phyloP scores from a whole-genome alignment of 1,139 yeast genomes.

The Geotrichum klebahnii region DNA sequence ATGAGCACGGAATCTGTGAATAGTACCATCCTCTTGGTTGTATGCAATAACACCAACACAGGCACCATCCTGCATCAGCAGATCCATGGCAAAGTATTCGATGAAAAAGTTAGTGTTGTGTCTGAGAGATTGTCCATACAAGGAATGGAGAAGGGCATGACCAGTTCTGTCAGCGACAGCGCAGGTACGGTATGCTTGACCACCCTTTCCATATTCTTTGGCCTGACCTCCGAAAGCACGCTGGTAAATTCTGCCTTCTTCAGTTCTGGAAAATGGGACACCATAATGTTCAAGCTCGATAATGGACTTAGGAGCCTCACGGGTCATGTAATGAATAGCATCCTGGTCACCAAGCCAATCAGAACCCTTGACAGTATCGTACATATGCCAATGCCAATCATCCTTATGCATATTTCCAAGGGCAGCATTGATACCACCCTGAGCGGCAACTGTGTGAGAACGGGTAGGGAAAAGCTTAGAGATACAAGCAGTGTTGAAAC shows the following conservation, averaged over 20 bases:
- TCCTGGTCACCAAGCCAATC: slow-evolving; percentile 99
- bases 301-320: slow-evolving; percentile 94
- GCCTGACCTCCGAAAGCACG: slow-evolving; percentile 99
- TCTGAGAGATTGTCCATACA: slow-evolving; percentile 93
- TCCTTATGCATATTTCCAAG: slow-evolving; percentile 94
- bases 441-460: slow-evolving; percentile 98
- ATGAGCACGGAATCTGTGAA: slow-evolving; percentile 96
- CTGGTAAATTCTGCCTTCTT: slow-evolving; percentile 94
- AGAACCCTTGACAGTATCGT: slow-evolving; percentile 97
- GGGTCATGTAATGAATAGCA: slow-evolving; percentile 98
- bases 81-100: slow-evolving; percentile 93
- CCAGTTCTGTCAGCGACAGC: slow-evolving; percentile 99
- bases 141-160: slow-evolving; percentile 90
- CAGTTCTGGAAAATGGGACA: slow-evolving; percentile 96
- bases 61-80: slow-evolving; percentile 91
- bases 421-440: slow-evolving; percentile 99
- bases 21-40: slow-evolving; percentile 97
- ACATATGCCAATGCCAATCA: slow-evolving; percentile 99
- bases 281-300: slow-evolving; percentile 97
- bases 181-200: slow-evolving; percentile 98
- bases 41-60: slow-evolving; percentile 96
- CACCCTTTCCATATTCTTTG: slow-evolving; percentile 93
- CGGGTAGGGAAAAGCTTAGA: slow-evolving; percentile 96
- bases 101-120: slow-evolving; percentile 97
- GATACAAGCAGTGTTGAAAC: slow-evolving; percentile 95